These are phyloP conservation scores for Stemphylium vesicarium DNA, from an alignment of 2,329 filamentous ascomycete genomes.

Conservation along the genomic window DNA sequence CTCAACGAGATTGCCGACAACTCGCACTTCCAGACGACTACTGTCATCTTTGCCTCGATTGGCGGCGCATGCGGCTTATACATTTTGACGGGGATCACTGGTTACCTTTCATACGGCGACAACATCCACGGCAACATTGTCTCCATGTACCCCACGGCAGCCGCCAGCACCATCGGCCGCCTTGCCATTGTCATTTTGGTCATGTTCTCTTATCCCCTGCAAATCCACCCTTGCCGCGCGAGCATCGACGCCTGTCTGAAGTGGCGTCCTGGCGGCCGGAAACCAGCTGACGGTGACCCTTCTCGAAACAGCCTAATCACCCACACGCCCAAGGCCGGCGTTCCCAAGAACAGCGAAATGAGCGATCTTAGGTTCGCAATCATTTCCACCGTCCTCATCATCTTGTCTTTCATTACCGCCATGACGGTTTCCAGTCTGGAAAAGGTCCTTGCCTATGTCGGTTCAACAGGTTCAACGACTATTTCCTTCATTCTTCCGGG, in stretches of 20 bases:
- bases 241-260: slow-evolving; percentile 92
- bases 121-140: slow-evolving; percentile 91
- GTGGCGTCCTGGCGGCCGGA: slow-evolving; percentile 71
- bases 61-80: slow-evolving; percentile 88
- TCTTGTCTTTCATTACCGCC: slow-evolving; percentile 83
- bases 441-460: slow-evolving; percentile 91
- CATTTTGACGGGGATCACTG: slow-evolving; percentile 89
- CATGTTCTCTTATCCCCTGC: slow-evolving; percentile 93
- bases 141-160: slow-evolving; percentile 70
- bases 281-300: slow-evolving; percentile 50
- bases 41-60: slow-evolving; percentile 82
- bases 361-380: slow-evolving; percentile 86
- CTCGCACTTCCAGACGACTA: slow-evolving; percentile 76
- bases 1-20: slow-evolving; percentile 92
- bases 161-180: slow-evolving; percentile 88
- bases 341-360: slow-evolving; percentile 62
- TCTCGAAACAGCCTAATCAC: slow-evolving; percentile 55
- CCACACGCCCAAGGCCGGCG: slow-evolving; percentile 23
- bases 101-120: slow-evolving; percentile 94
- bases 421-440: slow-evolving; percentile 91
- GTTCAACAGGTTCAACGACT: slow-evolving; percentile 89
- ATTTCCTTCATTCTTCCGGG: slow-evolving; percentile 98
- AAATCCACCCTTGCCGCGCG: slow-evolving; percentile 95
- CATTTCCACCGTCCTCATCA: slow-evolving; percentile 84
- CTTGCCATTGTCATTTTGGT: slow-evolving; percentile 95